Evolutionary conservation across 179 eudicot species (phyloP), one percentile per base, ranked within the genome.

Genomic region (Vitellaria paradoxa): DNA sequence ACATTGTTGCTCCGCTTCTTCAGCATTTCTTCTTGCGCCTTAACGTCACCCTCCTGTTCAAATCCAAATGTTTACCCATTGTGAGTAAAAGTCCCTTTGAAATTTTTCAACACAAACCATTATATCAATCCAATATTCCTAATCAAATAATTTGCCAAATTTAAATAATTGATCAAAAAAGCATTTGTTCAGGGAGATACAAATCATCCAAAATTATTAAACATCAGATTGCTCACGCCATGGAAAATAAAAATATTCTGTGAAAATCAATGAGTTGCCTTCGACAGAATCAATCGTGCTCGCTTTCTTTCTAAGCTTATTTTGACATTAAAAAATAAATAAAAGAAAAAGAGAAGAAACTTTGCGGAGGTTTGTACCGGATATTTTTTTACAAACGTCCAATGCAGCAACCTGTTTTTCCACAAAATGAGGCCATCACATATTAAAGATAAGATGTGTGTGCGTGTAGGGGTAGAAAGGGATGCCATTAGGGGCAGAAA

Each of bases 11-110:
- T 96, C 84, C 83, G 85, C 81, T 77, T 89, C 87, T 80, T 91
- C 70, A 96, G 90, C 92, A 93, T 82, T 80, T 96, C 94, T 87
- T 93, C 97, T 76, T 96, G 98, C 55, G 90, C 96, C 67, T 30
- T 65, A 64, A 68, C 66, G 79, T 91, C 94, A 12, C 90, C 97
- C 65, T 89, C 98, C 99, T 93, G 40, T 4, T 50, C 56, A 76
- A 75, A 75, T 49, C 61, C 52, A 81, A 77, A 30, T 13, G 17
- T 71, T 17, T 23, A 77, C 3, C 37, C 9, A 8, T 40, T 18
- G 7, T 26, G 17, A 65, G 47, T 3, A 13, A 13, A 30, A 65
- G 18, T 10, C 13, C 7, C 40, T 64, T 20, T 11, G 13, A 2
- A 23, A 21, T 1, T 7, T 23, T 20, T 20, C 17, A 18, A 61